Evolutionary conservation across 257 asterid genomes (phyloP), one percentile per base, ranked within the genome.

Genomic region (Capsicum chinense): DNA sequence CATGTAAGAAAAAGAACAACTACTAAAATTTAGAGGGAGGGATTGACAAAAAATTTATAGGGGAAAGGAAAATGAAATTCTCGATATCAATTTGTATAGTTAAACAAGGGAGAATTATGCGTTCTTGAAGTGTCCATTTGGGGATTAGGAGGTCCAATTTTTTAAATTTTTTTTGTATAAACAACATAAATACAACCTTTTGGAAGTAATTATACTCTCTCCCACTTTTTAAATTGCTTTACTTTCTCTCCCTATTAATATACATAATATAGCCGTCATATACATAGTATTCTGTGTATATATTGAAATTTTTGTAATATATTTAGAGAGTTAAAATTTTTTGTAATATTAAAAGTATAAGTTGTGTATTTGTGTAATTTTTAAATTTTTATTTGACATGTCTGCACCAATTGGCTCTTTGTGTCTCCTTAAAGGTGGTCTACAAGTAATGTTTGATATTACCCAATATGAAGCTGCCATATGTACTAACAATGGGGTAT

Each of bases 31-130:
- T 7, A 33, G 48, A 50, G 58, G 83, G 54, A 33, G 54, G 17
- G 57, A 69, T n/a, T 58, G 54, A 48, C 62, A 19, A 10, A 42
- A 44, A 78, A 5, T 5, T 74, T 48, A 48, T 74, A 48, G 60
- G 62, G 62, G 21, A 50, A 67, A 54, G 81, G 37, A 83, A 44
- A 47, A 57, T 73, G 60, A 69, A 85, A 81, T 52, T 21, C 44
- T 37, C 11, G 7, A 44, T 35, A 83, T 2, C 48, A 7, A 13
- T 39, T 63, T 48, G 44, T 79, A 83, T 60, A 52, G 83, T 59
- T 71, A 60, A 86, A 83, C 64, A 60, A 80, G 83, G 86, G 82
- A 66, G 85, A 86, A 86, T 52, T 42, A 7, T 86, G 86, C 79
- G 26, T 26, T 62, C 69, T 62, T 71, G 62, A 73, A 73, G 39